Percentiles rank a stretch among this genome's conserved stretches.
Evolutionary conservation across 345 rosid genomes (phyloP).

Genomic region (Brassica nigra): DNA sequence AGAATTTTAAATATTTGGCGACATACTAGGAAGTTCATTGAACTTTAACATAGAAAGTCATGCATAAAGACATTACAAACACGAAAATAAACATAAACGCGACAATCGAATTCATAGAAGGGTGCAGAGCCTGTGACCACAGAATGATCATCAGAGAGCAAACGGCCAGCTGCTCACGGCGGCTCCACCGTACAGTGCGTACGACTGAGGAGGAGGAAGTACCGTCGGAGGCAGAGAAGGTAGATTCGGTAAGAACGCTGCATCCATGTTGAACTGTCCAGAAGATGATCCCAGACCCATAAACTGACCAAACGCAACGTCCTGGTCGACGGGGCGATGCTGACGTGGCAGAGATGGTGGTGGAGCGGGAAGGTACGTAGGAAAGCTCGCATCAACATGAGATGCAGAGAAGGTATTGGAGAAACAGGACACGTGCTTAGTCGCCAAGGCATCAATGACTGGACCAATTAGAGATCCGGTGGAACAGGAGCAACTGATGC

Average conservation of each 20-base stretch:
- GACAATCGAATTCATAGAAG: neutral
- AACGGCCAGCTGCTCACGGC: conserved; percentile 31
- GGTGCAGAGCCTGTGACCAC: neutral
- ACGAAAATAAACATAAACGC: no score
- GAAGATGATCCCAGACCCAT: conserved; percentile 4
- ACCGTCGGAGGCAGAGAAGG: conserved; percentile 38
- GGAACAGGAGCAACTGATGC: conserved; percentile 38
- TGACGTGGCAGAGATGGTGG: conserved; percentile 40
- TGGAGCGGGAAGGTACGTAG: conserved; percentile 19
- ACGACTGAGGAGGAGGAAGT: conserved; percentile 24
- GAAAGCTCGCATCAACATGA: conserved; percentile 39
- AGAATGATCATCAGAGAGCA: conserved; percentile 30
- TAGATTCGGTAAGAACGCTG: conserved; percentile 23
- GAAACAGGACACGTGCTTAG: conserved; percentile 99
- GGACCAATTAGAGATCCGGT: conserved; percentile 33
- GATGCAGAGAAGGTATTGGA: conserved; percentile 63
- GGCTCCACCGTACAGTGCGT: conserved; percentile 25
- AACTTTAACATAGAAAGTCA: no score
- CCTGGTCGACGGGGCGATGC: neutral
- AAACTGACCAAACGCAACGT: conserved; percentile 23
- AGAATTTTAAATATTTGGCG: no score
- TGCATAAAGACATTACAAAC: no score
- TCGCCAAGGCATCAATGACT: conserved; percentile 14
- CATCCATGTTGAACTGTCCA: conserved; percentile 6
- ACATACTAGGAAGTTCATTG: no score